Conservation (phyloP, 2,329 filamentous ascomycete species). For the Ophioceras dolichostomum region DNA sequence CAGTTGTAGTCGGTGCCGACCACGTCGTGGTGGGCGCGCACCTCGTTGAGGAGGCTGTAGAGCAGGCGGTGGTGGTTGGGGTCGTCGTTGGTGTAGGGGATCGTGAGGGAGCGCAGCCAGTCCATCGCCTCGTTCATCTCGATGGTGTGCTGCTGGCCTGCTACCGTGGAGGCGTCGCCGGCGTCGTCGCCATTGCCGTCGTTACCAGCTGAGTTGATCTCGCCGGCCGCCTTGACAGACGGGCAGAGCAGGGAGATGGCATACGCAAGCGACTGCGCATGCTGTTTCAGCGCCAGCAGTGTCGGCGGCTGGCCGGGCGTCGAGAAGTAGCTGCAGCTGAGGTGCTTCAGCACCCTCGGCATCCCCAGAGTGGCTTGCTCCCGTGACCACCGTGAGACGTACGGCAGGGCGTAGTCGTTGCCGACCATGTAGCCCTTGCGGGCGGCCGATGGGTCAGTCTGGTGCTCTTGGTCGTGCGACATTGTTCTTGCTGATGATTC, state of each 20-base stretch:
- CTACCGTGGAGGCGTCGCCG: background rate
- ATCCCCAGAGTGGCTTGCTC: constrained; percentile 17
- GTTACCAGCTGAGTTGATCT: constrained; percentile 7
- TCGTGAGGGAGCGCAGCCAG: constrained; percentile 39
- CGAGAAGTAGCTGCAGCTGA: constrained; percentile 47
- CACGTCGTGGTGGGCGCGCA: constrained; percentile 27
- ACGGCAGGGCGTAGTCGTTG: constrained; percentile 27
- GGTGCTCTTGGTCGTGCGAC: constrained; percentile 8
- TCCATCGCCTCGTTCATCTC: constrained; percentile 18
- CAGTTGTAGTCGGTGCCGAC: constrained; percentile 31
- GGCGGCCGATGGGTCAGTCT: constrained; percentile 6
- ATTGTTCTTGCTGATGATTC: constrained; percentile 2
- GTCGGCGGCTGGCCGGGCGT: constrained; percentile 37
- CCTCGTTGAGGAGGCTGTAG: constrained; percentile 30
- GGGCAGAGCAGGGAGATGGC: constrained; percentile 37
- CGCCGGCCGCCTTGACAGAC: background rate
- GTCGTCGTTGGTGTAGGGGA: constrained; percentile 35
- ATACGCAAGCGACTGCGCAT: constrained; percentile 42
- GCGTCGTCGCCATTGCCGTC: constrained; percentile 5
- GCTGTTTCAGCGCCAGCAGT: constrained; percentile 44
- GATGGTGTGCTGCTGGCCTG: background rate
- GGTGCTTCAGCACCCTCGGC: constrained; percentile 27
- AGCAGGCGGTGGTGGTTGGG: constrained; percentile 33
- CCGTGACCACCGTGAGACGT: constrained; percentile 24
- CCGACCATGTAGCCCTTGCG: constrained; percentile 15